These are phyloP conservation scores for Phytophthora hybrid DNA, from an alignment of 352 stramenopile species.

Conservation along the genomic window DNA sequence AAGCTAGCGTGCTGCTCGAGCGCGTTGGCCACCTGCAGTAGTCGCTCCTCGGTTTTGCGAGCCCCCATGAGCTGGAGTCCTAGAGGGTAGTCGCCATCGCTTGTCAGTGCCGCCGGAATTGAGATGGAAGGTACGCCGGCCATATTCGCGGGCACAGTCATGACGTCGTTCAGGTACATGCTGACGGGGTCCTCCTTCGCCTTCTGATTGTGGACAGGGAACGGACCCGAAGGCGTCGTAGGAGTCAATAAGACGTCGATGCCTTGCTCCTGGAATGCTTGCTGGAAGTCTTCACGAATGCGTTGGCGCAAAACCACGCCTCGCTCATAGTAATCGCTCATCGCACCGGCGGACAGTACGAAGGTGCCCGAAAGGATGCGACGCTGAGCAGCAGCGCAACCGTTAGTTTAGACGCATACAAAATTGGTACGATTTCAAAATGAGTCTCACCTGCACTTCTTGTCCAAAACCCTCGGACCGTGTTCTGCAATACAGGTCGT, in stretches of 20 bases:
- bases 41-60: conserved; percentile 62
- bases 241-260: conserved; percentile 90
- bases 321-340: conserved; percentile 92
- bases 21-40: conserved; percentile 71
- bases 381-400: conserved; percentile 44
- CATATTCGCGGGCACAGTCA: conserved; percentile 92
- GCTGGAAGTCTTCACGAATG: conserved; percentile 82
- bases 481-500: conserved; percentile 89
- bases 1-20: conserved; percentile 72
- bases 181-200: conserved; percentile 75
- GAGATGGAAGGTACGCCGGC: conserved; percentile 89
- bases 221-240: conserved; percentile 87
- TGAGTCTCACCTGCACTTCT: conserved; percentile 84
- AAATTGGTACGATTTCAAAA: not conserved
- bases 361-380: conserved; percentile 93
- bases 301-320: conserved; percentile 81
- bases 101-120: conserved; percentile 73
- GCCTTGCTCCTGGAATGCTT: conserved; percentile 57
- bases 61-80: conserved; percentile 84
- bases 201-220: conserved; percentile 65
- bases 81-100: conserved; percentile 64
- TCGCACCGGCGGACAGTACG: conserved; percentile 87
- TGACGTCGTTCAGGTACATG: conserved; percentile 94
- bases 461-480: conserved; percentile 91
- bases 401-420: not conserved